Evolutionary conservation across 2,329 filamentous ascomycete genomes (phyloP).

Genomic region (Didymella segeticola): DNA sequence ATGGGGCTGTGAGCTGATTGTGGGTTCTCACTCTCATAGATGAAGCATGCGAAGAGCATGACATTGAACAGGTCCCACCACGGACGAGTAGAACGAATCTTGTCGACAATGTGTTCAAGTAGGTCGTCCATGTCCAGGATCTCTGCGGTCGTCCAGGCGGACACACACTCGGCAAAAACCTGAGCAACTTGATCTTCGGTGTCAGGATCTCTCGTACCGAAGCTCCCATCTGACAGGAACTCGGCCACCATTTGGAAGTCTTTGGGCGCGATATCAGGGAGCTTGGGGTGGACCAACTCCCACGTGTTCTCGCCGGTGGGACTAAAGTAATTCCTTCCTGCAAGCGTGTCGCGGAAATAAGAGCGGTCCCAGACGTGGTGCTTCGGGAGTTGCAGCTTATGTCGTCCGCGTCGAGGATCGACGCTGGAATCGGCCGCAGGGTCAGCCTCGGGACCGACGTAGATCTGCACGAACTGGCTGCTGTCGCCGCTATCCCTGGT

Average conservation of each 20-base stretch:
- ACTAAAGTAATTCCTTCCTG: constrained; percentile 16
- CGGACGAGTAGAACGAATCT: constrained; percentile 18
- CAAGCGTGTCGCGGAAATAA: constrained; percentile 23
- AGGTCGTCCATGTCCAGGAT: constrained; percentile 35
- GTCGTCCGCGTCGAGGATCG: constrained; percentile 16
- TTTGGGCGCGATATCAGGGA: constrained; percentile 21
- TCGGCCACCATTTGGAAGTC: constrained; percentile 37
- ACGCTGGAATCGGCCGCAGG: constrained; percentile 3
- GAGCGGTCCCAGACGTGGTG: constrained; percentile 19
- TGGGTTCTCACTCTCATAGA: constrained; percentile 20
- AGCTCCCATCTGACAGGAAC: constrained; percentile 30
- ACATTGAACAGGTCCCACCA: constrained; percentile 19
- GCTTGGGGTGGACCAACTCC: constrained; percentile 24
- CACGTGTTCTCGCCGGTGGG: constrained; percentile 23
- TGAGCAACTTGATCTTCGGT: constrained; percentile 18
- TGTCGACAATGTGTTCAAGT: constrained; percentile 32
- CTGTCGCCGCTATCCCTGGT: constrained; percentile 19
- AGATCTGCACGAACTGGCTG: constrained; percentile 29
- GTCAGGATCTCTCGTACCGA: constrained; percentile 25
- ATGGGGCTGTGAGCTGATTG: constrained; percentile 18
- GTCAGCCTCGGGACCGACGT: constrained; percentile 6
- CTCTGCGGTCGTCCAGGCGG: constrained; percentile 33
- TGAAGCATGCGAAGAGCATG: constrained; percentile 20
- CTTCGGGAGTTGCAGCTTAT: constrained; percentile 15
- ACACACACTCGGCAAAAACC: constrained; percentile 26